A percentile compares a stretch with the other conserved stretches of the same genome.
phyloP scores from a whole-genome alignment of 768 basidiomycete species.

The Trametes punicea region DNA sequence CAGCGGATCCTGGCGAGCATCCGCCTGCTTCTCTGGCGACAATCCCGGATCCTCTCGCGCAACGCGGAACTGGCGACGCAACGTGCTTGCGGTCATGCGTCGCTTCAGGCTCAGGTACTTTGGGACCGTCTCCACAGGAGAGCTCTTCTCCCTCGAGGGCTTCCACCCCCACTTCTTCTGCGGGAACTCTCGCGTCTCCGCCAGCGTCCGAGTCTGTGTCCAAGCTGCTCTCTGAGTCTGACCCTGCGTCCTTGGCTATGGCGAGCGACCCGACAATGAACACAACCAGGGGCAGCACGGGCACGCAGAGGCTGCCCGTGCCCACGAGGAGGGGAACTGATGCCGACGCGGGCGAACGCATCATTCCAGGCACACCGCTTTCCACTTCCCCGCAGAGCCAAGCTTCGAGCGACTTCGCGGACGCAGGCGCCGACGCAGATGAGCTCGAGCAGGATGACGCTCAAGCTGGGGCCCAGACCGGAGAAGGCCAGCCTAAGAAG shows the following conservation, averaged over 20 bases:
- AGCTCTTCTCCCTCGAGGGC: slow-evolving; percentile 18
- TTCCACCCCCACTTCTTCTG: slow-evolving; percentile 8
- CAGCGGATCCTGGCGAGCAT: slow-evolving; percentile 17
- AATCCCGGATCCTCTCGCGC: slow-evolving; percentile 17
- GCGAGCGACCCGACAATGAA: slow-evolving; percentile 9
- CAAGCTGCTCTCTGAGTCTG: not conserved
- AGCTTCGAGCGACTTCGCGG: slow-evolving; percentile 5
- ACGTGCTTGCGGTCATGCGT: slow-evolving; percentile 20
- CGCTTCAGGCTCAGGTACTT: slow-evolving; percentile 19
- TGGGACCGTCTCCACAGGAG: not conserved
- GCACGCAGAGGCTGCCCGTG: slow-evolving; percentile 8
- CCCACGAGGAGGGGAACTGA: slow-evolving; percentile 15
- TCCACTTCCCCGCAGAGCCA: slow-evolving; percentile 11
- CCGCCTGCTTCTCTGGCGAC: slow-evolving; percentile 18
- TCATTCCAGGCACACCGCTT: slow-evolving; percentile 13
- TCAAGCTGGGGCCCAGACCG: slow-evolving; percentile 3
- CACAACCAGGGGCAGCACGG: slow-evolving; percentile 8
- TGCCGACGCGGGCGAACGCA: slow-evolving; percentile 13
- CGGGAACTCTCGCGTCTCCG: slow-evolving; percentile 6
- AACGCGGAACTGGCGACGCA: slow-evolving; percentile 20
- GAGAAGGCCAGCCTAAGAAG: slow-evolving; percentile 16
- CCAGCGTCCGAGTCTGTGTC: not conserved
- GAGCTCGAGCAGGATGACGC: slow-evolving; percentile 13
- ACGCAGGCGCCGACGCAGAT: slow-evolving; percentile 9
- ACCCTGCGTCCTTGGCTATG: slow-evolving; percentile 2